These are phyloP conservation scores for Aspergillus homomorphus DNA, from an alignment of 495 filamentous ascomycete genomes.

Conservation along the genomic window DNA sequence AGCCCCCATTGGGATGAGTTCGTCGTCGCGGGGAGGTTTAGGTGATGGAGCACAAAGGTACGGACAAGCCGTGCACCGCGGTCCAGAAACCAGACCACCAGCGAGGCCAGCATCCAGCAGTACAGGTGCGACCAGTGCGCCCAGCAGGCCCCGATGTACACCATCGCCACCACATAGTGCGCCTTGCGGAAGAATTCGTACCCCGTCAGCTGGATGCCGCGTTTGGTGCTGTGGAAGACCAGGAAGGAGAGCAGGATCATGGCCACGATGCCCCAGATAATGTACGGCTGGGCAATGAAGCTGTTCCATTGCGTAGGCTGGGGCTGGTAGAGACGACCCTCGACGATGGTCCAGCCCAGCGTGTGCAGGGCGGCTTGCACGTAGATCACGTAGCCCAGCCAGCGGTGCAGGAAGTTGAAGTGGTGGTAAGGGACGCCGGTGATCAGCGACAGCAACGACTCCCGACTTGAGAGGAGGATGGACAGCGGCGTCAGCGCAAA, in stretches of 20 bases:
- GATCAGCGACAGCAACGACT: constrained; percentile 57
- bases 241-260: constrained; percentile 56
- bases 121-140: constrained; percentile 61
- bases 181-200: constrained; percentile 66
- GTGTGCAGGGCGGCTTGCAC: constrained; percentile 61
- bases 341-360: constrained; percentile 61
- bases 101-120: constrained; percentile 60
- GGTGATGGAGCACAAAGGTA: constrained; percentile 51
- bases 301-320: constrained; percentile 52
- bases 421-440: constrained; percentile 65
- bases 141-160: constrained; percentile 67
- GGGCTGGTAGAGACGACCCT: constrained; percentile 60
- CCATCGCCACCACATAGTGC: constrained; percentile 60
- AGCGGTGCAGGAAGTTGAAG: constrained; percentile 68
- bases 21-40: constrained; percentile 34
- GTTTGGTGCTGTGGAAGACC: constrained; percentile 50
- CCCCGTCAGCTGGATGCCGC: constrained; percentile 57
- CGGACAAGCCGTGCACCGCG: constrained; percentile 47
- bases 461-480: constrained; percentile 55
- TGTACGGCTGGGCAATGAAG: constrained; percentile 55
- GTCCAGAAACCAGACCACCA: constrained; percentile 57
- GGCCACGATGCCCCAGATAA: constrained; percentile 63
- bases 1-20: constrained; percentile 32
- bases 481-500: constrained; percentile 66
- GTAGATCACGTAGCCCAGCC: constrained; percentile 62